Percentiles rank a stretch among this genome's conserved stretches.
phyloP scores from a whole-genome alignment of 305 asterid species.

The Nicotiana rustica region DNA sequence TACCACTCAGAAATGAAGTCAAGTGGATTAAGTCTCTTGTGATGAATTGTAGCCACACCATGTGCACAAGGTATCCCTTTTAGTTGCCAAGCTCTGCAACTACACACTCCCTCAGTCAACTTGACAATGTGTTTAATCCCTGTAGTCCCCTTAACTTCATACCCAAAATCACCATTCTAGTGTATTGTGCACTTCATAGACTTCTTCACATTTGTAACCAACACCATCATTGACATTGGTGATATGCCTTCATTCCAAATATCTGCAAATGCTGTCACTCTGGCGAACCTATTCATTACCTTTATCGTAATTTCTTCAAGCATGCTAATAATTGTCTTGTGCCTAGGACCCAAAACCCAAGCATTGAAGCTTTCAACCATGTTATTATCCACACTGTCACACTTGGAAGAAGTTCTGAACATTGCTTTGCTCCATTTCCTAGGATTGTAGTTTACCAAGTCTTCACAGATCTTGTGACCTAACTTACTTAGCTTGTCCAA shows the following conservation, averaged over 20 bases:
- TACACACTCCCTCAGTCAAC: neutral
- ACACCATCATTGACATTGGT: neutral
- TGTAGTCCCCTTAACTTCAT: neutral
- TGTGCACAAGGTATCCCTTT: neutral
- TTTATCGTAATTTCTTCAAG: neutral
- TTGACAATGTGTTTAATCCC: neutral
- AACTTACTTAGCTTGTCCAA: neutral
- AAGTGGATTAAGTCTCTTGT: neutral
- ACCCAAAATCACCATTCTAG: neutral
- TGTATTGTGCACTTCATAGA: too few species aligned
- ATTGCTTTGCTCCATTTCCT: neutral
- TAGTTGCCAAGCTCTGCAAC: neutral
- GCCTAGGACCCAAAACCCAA: neutral
- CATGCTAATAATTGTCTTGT: neutral
- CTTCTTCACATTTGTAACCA: neutral
- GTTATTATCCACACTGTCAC: slow-evolving; percentile 19
- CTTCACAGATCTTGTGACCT: neutral
- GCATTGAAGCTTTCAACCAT: neutral
- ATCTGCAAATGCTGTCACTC: neutral
- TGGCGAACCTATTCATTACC: neutral
- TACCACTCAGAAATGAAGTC: too few species aligned
- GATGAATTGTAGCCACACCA: neutral
- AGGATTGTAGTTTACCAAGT: neutral
- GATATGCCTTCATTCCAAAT: neutral
- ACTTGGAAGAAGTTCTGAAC: neutral